Conservation (phyloP, 2,329 filamentous ascomycete genomes). For the Fusarium sp. region DNA sequence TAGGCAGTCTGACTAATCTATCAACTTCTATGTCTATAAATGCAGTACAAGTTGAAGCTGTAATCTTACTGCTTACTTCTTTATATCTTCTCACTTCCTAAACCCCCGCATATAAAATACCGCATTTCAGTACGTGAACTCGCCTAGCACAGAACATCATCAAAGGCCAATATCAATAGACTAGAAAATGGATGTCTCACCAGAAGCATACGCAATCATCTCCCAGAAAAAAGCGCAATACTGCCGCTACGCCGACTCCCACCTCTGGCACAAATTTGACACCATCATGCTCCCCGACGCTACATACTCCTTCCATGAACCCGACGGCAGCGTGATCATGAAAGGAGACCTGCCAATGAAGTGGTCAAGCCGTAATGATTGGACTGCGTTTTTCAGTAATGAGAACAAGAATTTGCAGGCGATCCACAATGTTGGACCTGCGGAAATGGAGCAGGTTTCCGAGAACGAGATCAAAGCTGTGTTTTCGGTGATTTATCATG, state of each 20-base stretch:
- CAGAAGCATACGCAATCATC: conserved; percentile 11
- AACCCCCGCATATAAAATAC: not conserved
- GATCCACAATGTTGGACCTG: conserved; percentile 7
- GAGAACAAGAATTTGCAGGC: conserved; percentile 20
- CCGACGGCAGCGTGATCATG: not conserved
- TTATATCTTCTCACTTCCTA: rapidly evolving
- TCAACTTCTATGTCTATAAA: not conserved
- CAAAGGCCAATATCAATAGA: no score
- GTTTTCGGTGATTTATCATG: conserved; percentile 19
- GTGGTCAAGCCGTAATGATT: not conserved
- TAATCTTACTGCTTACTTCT: not conserved
- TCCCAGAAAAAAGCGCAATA: conserved; percentile 30
- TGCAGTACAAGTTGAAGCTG: not conserved
- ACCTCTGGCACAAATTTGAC: conserved; percentile 25
- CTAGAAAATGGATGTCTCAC: not conserved
- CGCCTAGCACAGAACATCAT: no score
- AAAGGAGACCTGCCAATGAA: not conserved
- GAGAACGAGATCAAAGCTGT: conserved; percentile 15
- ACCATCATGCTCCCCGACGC: conserved; percentile 19
- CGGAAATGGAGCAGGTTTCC: conserved; percentile 13
- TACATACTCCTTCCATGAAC: conserved; percentile 1
- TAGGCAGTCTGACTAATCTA: not conserved
- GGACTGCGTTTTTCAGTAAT: not conserved
- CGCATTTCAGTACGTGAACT: no score
- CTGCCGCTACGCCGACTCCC: conserved; percentile 19